Evolutionary conservation across 2,329 filamentous ascomycete species (phyloP), one percentile per base, ranked within the genome.

Genomic region (Trichoderma breve): DNA sequence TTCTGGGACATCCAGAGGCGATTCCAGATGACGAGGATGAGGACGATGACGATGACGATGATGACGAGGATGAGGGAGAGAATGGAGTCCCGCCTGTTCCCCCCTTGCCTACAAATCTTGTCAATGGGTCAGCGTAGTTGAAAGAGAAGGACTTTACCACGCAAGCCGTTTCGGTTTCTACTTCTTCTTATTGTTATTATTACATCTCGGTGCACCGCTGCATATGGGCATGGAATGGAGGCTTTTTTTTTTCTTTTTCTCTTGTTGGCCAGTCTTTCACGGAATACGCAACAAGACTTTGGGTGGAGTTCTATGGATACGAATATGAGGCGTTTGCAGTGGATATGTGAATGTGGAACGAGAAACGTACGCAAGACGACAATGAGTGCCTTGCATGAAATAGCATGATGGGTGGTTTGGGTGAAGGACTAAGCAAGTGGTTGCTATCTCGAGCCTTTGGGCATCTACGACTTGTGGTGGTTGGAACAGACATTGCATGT

Each of bases 1-100:
- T 98, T 68, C 88, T 99, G 75, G 95, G 94, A 15, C 91, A 93
- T 78, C 90, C 91, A 4, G 91, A 92, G 78, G 85, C 88, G 4
- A 77, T 92, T 61, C 88, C 90, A 63, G 89, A 89, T 55, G 89
- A 90, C 58, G 88, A 89, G 15, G 87, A 88, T 2, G 89, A 90
- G 3, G 88, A 89, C 39, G 88, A 88, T 9, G 86, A 87, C 0
- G 88, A 88, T 9, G 79, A 78, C 8, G 79, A 78, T 9, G 74
- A 73, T 11, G 76, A 62, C n/a, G 21, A 62, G 2, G 32, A 73
- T 11, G 76, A 73, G 11, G 76, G 73, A 24, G 47, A 57, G 47
- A 71, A 71, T 32, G 61, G 58, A 9, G 77, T 81, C 69, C 83
- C 83, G 21, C 78, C 83, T 57, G 78, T 85, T 61, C 86, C 86